These are phyloP conservation scores for Hericium coralloides DNA, from an alignment of 768 basidiomycete genomes.

Conservation along the genomic window DNA sequence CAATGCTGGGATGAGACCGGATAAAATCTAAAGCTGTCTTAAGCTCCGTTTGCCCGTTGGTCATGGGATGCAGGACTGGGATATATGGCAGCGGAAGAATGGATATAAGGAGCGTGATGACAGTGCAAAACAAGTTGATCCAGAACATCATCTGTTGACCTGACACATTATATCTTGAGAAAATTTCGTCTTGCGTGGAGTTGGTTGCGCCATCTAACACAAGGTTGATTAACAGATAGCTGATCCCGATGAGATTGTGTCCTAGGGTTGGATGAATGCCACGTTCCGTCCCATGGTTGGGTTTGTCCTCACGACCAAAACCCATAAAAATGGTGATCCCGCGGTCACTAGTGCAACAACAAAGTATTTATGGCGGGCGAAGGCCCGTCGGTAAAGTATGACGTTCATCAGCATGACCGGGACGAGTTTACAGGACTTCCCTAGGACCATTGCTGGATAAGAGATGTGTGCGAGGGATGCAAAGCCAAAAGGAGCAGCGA, in stretches of 20 bases:
- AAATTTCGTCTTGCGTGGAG: conserved; percentile 96
- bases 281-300: conserved; percentile 25
- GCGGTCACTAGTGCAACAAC: conserved; percentile 89
- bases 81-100: conserved; percentile 73
- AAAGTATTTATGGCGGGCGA: conserved; percentile 90
- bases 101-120: conserved; percentile 60
- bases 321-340: conserved; percentile 92
- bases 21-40: conserved; percentile 66
- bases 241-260: conserved; percentile 60
- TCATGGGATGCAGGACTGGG: conserved; percentile 69
- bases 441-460: conserved; percentile 98
- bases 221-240: conserved; percentile 78
- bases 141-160: conserved; percentile 99
- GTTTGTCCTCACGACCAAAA: conserved; percentile 54
- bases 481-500: conserved; percentile 94
- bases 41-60: conserved; percentile 54
- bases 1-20: conserved; percentile 62
- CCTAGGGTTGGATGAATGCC: conserved; percentile 32
- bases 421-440: conserved; percentile 98
- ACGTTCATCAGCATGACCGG: conserved; percentile 99
- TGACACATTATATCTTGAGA: conserved; percentile 58
- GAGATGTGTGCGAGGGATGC: conserved; percentile 92
- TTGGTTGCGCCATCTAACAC: conserved; percentile 89
- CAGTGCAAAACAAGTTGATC: conserved; percentile 85
- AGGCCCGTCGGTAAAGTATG: conserved; percentile 84